Percentiles rank a stretch among this genome's conserved stretches.
Evolutionary conservation across 73 alveolate species (phyloP).

Genomic region (Urostyla sp.): DNA sequence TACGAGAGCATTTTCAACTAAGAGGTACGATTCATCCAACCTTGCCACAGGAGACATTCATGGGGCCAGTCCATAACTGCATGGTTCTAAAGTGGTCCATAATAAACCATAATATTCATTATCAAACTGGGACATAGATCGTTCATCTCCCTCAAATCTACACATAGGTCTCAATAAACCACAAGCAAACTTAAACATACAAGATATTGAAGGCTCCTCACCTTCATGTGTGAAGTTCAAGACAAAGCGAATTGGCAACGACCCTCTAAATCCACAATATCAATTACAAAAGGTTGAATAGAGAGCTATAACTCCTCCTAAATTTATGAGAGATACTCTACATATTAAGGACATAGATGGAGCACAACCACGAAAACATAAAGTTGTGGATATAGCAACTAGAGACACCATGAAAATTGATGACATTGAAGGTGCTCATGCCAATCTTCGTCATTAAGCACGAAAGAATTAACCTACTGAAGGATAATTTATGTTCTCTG

Average conservation of each 20-base stretch:
- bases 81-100: slow-evolving; percentile 56
- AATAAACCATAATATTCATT: slow-evolving; percentile 39
- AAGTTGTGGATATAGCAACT: slow-evolving; percentile 72
- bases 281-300: slow-evolving; percentile 85
- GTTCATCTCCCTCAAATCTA: slow-evolving; percentile 71
- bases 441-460: slow-evolving; percentile 68
- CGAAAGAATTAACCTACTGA: slow-evolving; percentile 51
- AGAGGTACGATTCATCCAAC: slow-evolving; percentile 20
- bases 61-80: slow-evolving; percentile 68
- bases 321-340: slow-evolving; percentile 93
- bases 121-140: slow-evolving; percentile 70
- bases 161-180: slow-evolving; percentile 74
- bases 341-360: slow-evolving; percentile 94
- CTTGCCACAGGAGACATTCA: slow-evolving; percentile 54
- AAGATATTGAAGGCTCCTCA: slow-evolving; percentile 74
- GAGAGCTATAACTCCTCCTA: slow-evolving; percentile 89
- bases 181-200: slow-evolving; percentile 55
- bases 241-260: slow-evolving; percentile 69
- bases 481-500: slow-evolving; percentile 35
- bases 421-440: slow-evolving; percentile 91
- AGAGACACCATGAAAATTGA: slow-evolving; percentile 83
- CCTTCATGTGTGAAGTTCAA: slow-evolving; percentile 81
- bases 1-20: slow-evolving; percentile 7
- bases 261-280: slow-evolving; percentile 95
- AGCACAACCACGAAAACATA: slow-evolving; percentile 87